phyloP scores from a whole-genome alignment of 805 yeast genomes.

The Kuraishia borneana region DNA sequence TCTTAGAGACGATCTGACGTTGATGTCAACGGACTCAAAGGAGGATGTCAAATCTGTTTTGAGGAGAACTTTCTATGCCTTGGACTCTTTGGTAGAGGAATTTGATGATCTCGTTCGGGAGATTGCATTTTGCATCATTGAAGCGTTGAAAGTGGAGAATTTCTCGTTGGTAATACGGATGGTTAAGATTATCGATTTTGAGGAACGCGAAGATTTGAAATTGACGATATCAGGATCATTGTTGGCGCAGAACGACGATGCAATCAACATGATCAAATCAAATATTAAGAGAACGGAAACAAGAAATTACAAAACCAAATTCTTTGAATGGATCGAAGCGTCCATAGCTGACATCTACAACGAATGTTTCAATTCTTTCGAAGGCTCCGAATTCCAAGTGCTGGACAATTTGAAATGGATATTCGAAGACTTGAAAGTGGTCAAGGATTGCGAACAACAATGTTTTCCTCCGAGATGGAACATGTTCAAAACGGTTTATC shows the following conservation, averaged over 20 bases:
- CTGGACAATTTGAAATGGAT: constrained; percentile 73
- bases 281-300: constrained; percentile 29
- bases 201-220: constrained; percentile 68
- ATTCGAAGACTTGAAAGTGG: constrained; percentile 65
- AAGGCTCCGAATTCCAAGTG: constrained; percentile 35
- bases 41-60: constrained; percentile 64
- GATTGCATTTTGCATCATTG: constrained; percentile 60
- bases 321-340: constrained; percentile 44
- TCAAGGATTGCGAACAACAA: constrained; percentile 42
- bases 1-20: constrained; percentile 61
- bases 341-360: constrained; percentile 59
- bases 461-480: constrained; percentile 72
- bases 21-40: constrained; percentile 30
- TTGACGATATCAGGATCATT: constrained; percentile 17
- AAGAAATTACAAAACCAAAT: constrained; percentile 52
- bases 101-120: constrained; percentile 58
- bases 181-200: constrained; percentile 70
- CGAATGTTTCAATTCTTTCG: constrained; percentile 47
- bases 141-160: constrained; percentile 61
- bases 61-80: constrained; percentile 39
- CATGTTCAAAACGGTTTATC: constrained; percentile 47
- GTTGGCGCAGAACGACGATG: constrained; percentile 6
- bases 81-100: constrained; percentile 34
- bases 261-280: constrained; percentile 15
- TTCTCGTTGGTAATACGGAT: constrained; percentile 55